A percentile compares a stretch with the other conserved stretches of the same genome.
Evolutionary conservation across 2,329 filamentous ascomycete genomes (phyloP).

Genomic region (Cordyceps militaris): DNA sequence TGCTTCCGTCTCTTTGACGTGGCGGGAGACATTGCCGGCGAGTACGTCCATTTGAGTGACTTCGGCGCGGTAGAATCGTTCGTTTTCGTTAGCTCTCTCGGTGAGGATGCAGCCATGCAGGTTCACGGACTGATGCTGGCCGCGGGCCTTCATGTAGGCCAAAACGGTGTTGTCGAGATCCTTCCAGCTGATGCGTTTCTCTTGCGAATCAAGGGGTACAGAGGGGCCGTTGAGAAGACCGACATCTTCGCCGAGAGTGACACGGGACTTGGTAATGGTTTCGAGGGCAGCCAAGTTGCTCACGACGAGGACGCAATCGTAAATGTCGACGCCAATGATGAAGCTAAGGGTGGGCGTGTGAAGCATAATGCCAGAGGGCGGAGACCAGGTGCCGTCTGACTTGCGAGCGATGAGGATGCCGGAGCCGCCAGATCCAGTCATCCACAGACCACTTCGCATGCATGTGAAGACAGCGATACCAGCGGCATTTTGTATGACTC

Average conservation of each 20-base stretch:
- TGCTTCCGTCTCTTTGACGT: constrained; percentile 47
- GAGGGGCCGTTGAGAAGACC: constrained; percentile 71
- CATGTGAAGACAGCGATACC: constrained; percentile 92
- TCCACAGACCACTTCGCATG: constrained; percentile 88
- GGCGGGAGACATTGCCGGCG: constrained; percentile 48
- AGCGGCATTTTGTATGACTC: constrained; percentile 82
- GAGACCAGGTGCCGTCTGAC: constrained; percentile 83
- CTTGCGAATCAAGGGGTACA: constrained; percentile 44
- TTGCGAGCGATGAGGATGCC: constrained; percentile 79
- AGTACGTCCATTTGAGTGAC: constrained; percentile 50
- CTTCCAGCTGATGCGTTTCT: constrained; percentile 44
- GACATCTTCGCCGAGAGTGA: constrained; percentile 77
- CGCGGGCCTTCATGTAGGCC: constrained; percentile 52
- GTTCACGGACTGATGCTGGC: constrained; percentile 48
- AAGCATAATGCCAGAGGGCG: constrained; percentile 82
- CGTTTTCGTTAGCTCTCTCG: constrained; percentile 53
- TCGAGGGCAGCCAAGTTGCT: constrained; percentile 81
- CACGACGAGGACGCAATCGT: constrained; percentile 90
- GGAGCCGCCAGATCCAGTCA: constrained; percentile 84
- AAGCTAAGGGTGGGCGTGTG: constrained; percentile 88
- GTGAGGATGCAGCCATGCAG: constrained; percentile 50
- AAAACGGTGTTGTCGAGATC: constrained; percentile 49
- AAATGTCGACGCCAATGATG: constrained; percentile 85
- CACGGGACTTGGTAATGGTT: constrained; percentile 70
- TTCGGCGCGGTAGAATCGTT: constrained; percentile 47